Percentiles rank a stretch among this genome's conserved stretches.
Conservation (phyloP, 495 filamentous ascomycete genomes). For the Clohesyomyces aquaticus region DNA sequence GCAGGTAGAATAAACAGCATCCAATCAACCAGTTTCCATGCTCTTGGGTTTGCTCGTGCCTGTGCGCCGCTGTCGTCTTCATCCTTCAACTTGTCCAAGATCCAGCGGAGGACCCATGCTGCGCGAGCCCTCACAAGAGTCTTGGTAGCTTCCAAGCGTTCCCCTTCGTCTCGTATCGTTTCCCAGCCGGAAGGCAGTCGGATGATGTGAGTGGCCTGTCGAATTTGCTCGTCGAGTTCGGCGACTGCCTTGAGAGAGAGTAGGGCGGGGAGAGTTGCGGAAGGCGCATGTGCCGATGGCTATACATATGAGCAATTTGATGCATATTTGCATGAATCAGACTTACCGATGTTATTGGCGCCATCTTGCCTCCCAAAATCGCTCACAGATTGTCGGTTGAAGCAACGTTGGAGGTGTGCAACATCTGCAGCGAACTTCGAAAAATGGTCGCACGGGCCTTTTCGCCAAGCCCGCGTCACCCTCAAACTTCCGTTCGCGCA, state of each 20-base stretch:
- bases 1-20: constrained; percentile 32
- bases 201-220: constrained; percentile 33
- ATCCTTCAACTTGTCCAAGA: constrained; percentile 63
- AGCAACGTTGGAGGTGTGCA: too few species aligned
- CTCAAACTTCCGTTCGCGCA: constrained; percentile 25
- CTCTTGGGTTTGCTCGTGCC: constrained; percentile 28
- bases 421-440: not conserved
- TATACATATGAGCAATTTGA: not conserved
- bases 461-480: constrained; percentile 12
- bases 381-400: too few species aligned
- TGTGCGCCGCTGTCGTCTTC: constrained; percentile 36
- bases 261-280: constrained; percentile 32
- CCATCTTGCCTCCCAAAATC: constrained; percentile 10
- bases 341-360: constrained; percentile 8
- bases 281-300: not conserved
- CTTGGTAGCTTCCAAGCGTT: constrained; percentile 45
- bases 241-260: constrained; percentile 32
- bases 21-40: constrained; percentile 38
- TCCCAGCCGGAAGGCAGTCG: constrained; percentile 42
- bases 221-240: constrained; percentile 37
- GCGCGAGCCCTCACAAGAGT: constrained; percentile 50
- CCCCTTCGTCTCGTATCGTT: constrained; percentile 17
- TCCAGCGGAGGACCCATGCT: constrained; percentile 70
- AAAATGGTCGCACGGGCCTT: constrained; percentile 30
- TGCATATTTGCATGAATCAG: not conserved